Evolutionary conservation across 345 rosid species (phyloP), one percentile per base, ranked within the genome.

Genomic region (Dimocarpus longan): DNA sequence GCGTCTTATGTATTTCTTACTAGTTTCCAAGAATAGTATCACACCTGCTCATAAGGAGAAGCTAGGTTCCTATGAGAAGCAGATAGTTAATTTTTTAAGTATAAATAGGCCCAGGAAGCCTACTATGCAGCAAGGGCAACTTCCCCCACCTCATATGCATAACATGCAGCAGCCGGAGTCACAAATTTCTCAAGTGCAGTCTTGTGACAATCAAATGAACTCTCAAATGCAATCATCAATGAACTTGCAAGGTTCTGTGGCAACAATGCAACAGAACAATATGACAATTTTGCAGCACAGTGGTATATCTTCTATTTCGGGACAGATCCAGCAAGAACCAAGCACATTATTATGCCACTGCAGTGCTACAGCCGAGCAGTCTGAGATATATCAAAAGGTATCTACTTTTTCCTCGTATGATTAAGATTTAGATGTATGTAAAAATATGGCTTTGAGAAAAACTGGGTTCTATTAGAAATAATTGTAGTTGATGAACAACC

Each of bases 311-410:
- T 89, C 98, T 68, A 81, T 91, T 52, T 85, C 98, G 67, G 97
- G 90, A n/a, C n/a, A n/a, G n/a, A n/a, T n/a, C n/a, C n/a, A n/a
- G n/a, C n/a, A n/a, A n/a, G n/a, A n/a, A n/a, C n/a, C n/a, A n/a
- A n/a, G n/a, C n/a, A n/a, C n/a, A 26, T 26, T n/a, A n/a, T n/a
- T n/a, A n/a, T n/a, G n/a, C n/a, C n/a, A n/a, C n/a, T n/a, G n/a
- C n/a, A n/a, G n/a, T n/a, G n/a, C n/a, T n/a, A n/a, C n/a, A n/a
- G n/a, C n/a, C n/a, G n/a, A n/a, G n/a, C n/a, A n/a, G n/a, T n/a
- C 32, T 28, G 98, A 96, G 85, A 85, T 85, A 80, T 91, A 80
- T 78, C 95, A 91, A 78, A 93, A 96, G 98, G 99, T 94, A 82
- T 26, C 26, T 78, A 8, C 67, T 4, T 39, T 37, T 54, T 66